Evolutionary conservation across 768 basidiomycete species (phyloP).

Genomic region (Psilocybe sp.): DNA sequence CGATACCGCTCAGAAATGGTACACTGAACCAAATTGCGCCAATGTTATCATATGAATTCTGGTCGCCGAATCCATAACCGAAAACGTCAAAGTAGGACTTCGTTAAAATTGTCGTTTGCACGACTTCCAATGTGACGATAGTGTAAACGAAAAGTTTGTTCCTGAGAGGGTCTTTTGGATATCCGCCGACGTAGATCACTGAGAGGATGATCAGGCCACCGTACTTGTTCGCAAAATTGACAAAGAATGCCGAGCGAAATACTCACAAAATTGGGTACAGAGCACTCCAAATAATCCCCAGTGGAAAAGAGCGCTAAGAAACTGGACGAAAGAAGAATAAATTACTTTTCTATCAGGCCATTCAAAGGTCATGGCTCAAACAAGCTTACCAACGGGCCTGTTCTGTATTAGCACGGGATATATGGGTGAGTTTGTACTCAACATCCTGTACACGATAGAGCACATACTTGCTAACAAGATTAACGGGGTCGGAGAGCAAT

Average conservation of each 20-base stretch:
- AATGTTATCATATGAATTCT: slow-evolving; percentile 1
- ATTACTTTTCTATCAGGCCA: no score
- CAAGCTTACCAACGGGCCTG: no score
- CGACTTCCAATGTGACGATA: slow-evolving; percentile 9
- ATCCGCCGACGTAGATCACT: slow-evolving; percentile 12
- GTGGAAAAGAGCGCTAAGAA: neutral
- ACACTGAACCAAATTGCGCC: slow-evolving; percentile 5
- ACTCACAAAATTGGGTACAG: slow-evolving; percentile 14
- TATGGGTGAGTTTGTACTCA: no score
- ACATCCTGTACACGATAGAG: no score
- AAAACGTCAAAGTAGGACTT: slow-evolving; percentile 6
- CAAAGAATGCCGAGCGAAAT: no score
- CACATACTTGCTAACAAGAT: no score
- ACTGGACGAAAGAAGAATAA: neutral
- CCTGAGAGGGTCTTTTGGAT: slow-evolving; percentile 5
- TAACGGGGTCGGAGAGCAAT: no score
- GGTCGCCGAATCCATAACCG: slow-evolving; percentile 3
- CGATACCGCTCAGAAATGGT: slow-evolving; percentile 4
- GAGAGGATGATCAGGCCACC: no score
- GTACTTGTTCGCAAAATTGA: neutral
- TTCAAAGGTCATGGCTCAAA: no score
- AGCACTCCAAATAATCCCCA: slow-evolving; percentile 10
- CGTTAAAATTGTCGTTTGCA: slow-evolving; percentile 5
- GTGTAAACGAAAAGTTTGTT: slow-evolving; percentile 8
- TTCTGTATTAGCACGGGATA: no score